phyloP scores from a whole-genome alignment of 2,329 filamentous ascomycete genomes.

The Xenoacremonium recifei region DNA sequence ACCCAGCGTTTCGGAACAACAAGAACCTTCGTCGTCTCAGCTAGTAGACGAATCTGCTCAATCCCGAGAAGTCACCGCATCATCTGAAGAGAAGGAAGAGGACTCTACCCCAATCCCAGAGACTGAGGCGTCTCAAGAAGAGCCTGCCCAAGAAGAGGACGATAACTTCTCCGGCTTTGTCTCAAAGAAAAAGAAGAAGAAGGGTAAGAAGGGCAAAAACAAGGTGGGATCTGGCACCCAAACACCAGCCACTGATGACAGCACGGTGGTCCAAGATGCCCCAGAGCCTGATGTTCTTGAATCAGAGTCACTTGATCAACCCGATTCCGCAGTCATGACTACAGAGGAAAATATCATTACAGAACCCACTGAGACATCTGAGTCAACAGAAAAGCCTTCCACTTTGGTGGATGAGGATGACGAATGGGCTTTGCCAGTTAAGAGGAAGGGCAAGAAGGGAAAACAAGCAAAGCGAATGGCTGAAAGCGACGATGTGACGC shows the following conservation, averaged over 20 bases:
- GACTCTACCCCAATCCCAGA: background rate
- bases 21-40: constrained; percentile 1
- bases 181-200: constrained; percentile 39
- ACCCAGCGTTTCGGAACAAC: background rate
- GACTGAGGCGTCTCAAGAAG: constrained; percentile 6
- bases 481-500: background rate
- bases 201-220: constrained; percentile 23
- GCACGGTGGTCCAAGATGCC: background rate
- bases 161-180: constrained; percentile 8
- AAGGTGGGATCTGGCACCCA: constrained; percentile 2
- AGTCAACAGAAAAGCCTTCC: background rate
- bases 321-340: background rate
- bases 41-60: constrained; percentile 3
- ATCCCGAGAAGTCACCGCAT: constrained; percentile 1
- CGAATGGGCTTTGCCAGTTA: constrained; percentile 14
- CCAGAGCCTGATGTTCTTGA: background rate
- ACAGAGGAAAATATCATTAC: background rate
- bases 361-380: background rate
- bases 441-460: constrained; percentile 35
- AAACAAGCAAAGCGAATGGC: constrained; percentile 14
- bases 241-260: background rate
- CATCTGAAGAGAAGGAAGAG: background rate
- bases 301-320: background rate
- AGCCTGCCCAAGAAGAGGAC: constrained; percentile 3
- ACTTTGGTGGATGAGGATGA: constrained; percentile 10